Base-by-base conservation (phyloP, 2,329 filamentous ascomycete genomes). In the Ophioceras dolichostomum region DNA sequence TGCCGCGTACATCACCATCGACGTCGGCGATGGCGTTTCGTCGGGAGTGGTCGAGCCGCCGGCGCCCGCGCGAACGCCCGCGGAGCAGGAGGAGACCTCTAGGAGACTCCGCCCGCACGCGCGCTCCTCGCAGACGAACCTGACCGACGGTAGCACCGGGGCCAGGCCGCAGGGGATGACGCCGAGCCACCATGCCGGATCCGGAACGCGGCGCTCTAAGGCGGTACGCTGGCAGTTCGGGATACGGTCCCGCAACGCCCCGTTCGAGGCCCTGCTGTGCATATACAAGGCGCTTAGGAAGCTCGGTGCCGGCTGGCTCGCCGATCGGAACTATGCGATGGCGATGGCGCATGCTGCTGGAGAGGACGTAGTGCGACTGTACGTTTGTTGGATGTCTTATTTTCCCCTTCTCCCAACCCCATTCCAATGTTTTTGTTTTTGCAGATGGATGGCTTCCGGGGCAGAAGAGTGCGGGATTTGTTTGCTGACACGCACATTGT, bases 141-240 rank as follows among this genome's bases (percentile, higher is more conserved):
- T 86, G 3, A 81, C 89, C 44, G 79, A 73, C 51, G 7, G 14
- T n/a, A 18, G 16, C 7, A 68, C 58, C 39, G 72, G 53, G 52
- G 73, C 61, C 45, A 67, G 73, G 27, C 76, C 76, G 4, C 71
- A 76, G 40, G 67, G 69, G 16, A 68, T 80, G 62, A 80, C 76
- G 3, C 75, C 74, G 1, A 70, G 78, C 34, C 61, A 67, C 36
- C n/a, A n/a, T n/a, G n/a, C n/a, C n/a, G n/a, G n/a, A n/a, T n/a
- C n/a, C n/a, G 74, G 77, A 3, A 57, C 66, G 4, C 86, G 83
- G 63, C 87, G 84, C 56, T 61, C 69, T 5, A 87, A 84, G 52
- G 83, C 83, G 1, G 84, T 88, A 13, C 85, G 89, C 46, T 98
- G 91, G 91, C 91, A 98, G 56, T 98, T 98, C 54, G 91, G 91